Conservation (phyloP, 2,329 filamentous ascomycete genomes). For the Aspergillus brunneoviolaceus region DNA sequence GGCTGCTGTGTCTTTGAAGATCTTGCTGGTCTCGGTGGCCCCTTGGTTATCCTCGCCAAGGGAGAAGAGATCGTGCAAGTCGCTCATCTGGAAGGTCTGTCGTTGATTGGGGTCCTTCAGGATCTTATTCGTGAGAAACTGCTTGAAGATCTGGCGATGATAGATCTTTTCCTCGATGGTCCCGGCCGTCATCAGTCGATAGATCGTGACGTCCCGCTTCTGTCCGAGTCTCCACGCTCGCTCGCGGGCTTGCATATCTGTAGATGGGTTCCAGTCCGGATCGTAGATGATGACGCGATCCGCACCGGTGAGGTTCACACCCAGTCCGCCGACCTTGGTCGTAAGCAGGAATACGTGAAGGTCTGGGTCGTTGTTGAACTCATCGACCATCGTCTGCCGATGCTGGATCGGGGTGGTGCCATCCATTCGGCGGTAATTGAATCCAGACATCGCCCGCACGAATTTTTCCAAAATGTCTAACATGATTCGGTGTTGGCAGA, state of each 20-base stretch:
- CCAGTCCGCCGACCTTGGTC: slow-evolving; percentile 90
- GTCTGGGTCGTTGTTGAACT: slow-evolving; percentile 79
- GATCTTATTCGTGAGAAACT: slow-evolving; percentile 95
- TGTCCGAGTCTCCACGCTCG: slow-evolving; percentile 94
- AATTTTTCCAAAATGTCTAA: slow-evolving; percentile 89
- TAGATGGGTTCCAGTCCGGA: slow-evolving; percentile 98
- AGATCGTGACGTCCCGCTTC: slow-evolving; percentile 92
- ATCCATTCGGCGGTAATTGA: slow-evolving; percentile 88
- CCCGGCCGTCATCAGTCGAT: slow-evolving; percentile 94
- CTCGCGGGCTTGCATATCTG: slow-evolving; percentile 91
- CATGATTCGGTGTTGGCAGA: slow-evolving; percentile 93
- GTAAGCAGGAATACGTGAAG: slow-evolving; percentile 90
- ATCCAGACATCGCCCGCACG: slow-evolving; percentile 63
- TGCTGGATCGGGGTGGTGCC: slow-evolving; percentile 84
- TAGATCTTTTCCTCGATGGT: slow-evolving; percentile 99
- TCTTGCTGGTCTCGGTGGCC: slow-evolving; percentile 75
- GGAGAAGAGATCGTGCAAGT: slow-evolving; percentile 89
- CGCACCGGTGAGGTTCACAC: slow-evolving; percentile 91
- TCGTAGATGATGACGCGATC: slow-evolving; percentile 98
- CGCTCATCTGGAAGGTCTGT: slow-evolving; percentile 83
- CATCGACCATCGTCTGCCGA: slow-evolving; percentile 86
- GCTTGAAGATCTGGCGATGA: slow-evolving; percentile 97
- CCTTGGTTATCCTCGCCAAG: slow-evolving; percentile 67
- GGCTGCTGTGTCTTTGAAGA: slow-evolving; percentile 88
- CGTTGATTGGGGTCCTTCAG: slow-evolving; percentile 90